These are phyloP conservation scores for Stachybotrys chlorohalonatus DNA, from an alignment of 2,329 filamentous ascomycete species.

Conservation along the genomic window DNA sequence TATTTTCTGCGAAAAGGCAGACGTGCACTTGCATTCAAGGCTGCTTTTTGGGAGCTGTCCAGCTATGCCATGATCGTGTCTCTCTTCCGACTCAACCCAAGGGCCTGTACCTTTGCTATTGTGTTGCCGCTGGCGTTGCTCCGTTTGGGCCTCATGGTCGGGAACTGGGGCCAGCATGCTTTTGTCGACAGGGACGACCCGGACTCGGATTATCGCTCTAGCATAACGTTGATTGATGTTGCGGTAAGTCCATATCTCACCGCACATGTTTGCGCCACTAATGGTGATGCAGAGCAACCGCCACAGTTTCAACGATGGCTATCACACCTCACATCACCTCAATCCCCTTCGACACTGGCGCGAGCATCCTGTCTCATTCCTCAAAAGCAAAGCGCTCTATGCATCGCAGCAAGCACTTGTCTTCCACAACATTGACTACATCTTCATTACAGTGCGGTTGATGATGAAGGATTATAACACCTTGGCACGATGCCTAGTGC, in stretches of 20 bases:
- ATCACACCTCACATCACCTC: slow-evolving; percentile 73
- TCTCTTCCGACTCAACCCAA: slow-evolving; percentile 38
- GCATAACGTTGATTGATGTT: slow-evolving; percentile 72
- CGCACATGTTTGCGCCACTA: neutral
- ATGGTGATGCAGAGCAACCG: slow-evolving; percentile 55
- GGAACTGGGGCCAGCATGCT: slow-evolving; percentile 79
- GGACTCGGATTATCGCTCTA: slow-evolving; percentile 68
- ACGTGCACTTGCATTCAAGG: slow-evolving; percentile 40
- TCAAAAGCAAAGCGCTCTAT: slow-evolving; percentile 61
- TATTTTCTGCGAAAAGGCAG: slow-evolving; percentile 65
- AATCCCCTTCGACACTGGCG: slow-evolving; percentile 75
- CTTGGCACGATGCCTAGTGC: slow-evolving; percentile 62
- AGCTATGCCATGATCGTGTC: slow-evolving; percentile 42
- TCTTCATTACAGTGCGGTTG: slow-evolving; percentile 63
- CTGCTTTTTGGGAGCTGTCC: slow-evolving; percentile 51
- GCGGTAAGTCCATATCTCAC: slow-evolving; percentile 42
- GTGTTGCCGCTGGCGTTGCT: slow-evolving; percentile 58
- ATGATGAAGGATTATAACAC: slow-evolving; percentile 62
- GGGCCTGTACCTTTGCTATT: slow-evolving; percentile 55
- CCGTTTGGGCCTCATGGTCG: slow-evolving; percentile 66
- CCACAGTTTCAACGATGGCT: slow-evolving; percentile 75
- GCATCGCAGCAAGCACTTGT: slow-evolving; percentile 59
- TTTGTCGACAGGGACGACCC: slow-evolving; percentile 69
- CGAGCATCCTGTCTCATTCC: slow-evolving; percentile 66
- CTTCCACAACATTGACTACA: slow-evolving; percentile 73